phyloP scores from a whole-genome alignment of 2,329 filamentous ascomycete genomes.

The Fusarium sp. region DNA sequence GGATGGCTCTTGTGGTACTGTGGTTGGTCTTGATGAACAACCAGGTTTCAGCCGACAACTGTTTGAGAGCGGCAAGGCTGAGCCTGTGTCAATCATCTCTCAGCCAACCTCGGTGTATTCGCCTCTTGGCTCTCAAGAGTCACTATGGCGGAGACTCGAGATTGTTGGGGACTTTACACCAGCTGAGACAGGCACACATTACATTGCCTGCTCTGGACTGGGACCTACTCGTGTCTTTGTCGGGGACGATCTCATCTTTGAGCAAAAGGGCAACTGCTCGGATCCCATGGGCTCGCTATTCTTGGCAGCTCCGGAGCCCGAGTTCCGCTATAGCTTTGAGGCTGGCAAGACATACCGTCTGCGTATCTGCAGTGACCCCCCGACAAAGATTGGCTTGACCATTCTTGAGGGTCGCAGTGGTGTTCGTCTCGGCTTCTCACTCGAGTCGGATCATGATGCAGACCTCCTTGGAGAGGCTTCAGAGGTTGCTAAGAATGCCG shows the following conservation, averaged over 20 bases:
- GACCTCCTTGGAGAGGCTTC: conserved; percentile 61
- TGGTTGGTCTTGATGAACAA: conserved; percentile 44
- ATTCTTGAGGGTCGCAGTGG: conserved; percentile 46
- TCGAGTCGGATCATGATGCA: conserved; percentile 47
- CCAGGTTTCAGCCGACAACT: conserved; percentile 45
- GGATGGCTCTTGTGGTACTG: conserved; percentile 28
- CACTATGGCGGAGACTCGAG: conserved; percentile 40
- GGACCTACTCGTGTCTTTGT: conserved; percentile 44
- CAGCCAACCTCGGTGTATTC: conserved; percentile 40
- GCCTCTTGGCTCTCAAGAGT: conserved; percentile 42
- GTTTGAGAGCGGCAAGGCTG: conserved; percentile 34
- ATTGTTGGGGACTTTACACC: conserved; percentile 47
- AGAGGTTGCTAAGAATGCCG: conserved; percentile 65
- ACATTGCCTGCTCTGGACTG: conserved; percentile 46
- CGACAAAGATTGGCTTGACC: conserved; percentile 43
- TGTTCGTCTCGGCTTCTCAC: conserved; percentile 45
- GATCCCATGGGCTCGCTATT: conserved; percentile 49
- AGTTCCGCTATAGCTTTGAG: conserved; percentile 41
- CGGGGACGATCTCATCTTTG: conserved; percentile 43
- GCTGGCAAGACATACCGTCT: conserved; percentile 44
- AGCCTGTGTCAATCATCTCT: conserved; percentile 30
- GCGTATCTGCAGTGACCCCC: conserved; percentile 44
- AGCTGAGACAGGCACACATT: conserved; percentile 42
- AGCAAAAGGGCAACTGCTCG: conserved; percentile 42
- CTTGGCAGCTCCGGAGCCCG: conserved; percentile 40